Conservation (phyloP, 495 filamentous ascomycete genomes). For the Venustampulla echinocandica region DNA sequence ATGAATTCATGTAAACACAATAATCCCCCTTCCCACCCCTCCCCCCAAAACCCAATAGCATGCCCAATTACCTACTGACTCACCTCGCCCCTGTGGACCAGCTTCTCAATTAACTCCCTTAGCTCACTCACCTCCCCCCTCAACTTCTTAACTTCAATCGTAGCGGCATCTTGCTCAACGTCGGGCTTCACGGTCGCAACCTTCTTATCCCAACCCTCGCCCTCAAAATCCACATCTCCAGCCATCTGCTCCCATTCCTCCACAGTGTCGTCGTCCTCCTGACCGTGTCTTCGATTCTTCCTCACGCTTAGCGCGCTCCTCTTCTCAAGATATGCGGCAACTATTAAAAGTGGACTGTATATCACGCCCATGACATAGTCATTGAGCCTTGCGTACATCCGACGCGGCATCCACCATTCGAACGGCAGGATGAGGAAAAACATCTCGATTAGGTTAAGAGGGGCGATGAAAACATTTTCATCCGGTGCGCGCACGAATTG, state of each 20-base stretch:
- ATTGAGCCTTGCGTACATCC: constrained; percentile 67
- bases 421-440: constrained; percentile 70
- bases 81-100: constrained; percentile 7
- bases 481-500: constrained; percentile 94
- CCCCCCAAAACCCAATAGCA: no score
- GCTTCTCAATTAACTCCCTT: constrained; percentile 44
- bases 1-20: no score
- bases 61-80: background rate
- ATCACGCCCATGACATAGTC: constrained; percentile 77
- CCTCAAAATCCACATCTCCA: constrained; percentile 63
- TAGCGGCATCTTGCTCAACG: constrained; percentile 60
- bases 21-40: no score
- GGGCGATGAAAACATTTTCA: constrained; percentile 95
- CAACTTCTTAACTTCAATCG: constrained; percentile 59
- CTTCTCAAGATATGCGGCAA: constrained; percentile 70
- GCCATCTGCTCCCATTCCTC: constrained; percentile 91
- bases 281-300: constrained; percentile 65
- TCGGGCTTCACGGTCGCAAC: constrained; percentile 68
- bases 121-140: constrained; percentile 60
- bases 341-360: constrained; percentile 74
- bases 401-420: constrained; percentile 84
- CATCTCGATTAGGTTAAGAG: constrained; percentile 90
- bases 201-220: constrained; percentile 69
- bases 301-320: constrained; percentile 57
- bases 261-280: constrained; percentile 78